Percentiles rank a stretch among this genome's conserved stretches.
Conservation (phyloP, 2,329 filamentous ascomycete genomes). For the Akanthomyces uredinophilus region DNA sequence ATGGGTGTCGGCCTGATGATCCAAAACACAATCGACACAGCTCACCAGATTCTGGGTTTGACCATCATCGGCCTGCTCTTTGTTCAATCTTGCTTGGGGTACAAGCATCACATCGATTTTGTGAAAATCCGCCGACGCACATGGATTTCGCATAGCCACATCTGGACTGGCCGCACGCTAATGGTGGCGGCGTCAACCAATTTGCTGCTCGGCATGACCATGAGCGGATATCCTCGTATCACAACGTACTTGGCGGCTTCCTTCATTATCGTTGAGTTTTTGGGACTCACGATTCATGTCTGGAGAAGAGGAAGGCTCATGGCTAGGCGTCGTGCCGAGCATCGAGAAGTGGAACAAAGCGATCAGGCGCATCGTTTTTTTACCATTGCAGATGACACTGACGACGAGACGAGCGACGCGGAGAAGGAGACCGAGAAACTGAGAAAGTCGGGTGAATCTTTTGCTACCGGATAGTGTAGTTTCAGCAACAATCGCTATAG, state of each 20-base stretch:
- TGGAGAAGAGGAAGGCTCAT: background rate
- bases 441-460: background rate
- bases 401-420: background rate
- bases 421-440: background rate
- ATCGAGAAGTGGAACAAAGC: background rate
- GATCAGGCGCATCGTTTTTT: conserved; percentile 1
- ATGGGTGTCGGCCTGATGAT: background rate
- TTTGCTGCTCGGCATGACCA: conserved; percentile 6
- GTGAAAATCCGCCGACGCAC: conserved; percentile 19
- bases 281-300: background rate
- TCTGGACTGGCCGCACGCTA: conserved; percentile 16
- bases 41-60: conserved; percentile 18
- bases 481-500: no score
- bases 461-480: background rate
- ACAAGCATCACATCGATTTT: conserved; percentile 20
- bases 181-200: conserved; percentile 9
- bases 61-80: conserved; percentile 12
- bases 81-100: conserved; percentile 16
- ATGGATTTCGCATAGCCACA: conserved; percentile 14
- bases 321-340: background rate
- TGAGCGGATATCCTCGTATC: conserved; percentile 1
- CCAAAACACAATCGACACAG: background rate
- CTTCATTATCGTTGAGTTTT: background rate
- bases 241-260: background rate
- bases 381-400: conserved; percentile 1